Evolutionary conservation across 108 stramenopile species (phyloP), one percentile per base, ranked within the genome.

Genomic region (Mediolabrus comicus): DNA sequence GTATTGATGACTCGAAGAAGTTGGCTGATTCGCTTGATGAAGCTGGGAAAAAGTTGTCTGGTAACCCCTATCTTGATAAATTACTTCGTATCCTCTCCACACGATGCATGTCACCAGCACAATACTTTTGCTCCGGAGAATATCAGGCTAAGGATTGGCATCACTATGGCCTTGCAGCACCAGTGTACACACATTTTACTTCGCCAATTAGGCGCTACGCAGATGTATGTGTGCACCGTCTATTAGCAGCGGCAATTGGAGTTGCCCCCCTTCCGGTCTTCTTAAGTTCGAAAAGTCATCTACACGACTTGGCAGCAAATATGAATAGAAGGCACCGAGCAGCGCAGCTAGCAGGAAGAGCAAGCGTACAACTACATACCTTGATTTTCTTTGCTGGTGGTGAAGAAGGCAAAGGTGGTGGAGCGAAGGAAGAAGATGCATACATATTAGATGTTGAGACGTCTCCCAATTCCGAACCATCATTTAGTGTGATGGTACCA

Each of bases 151-250:
- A 72, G 43, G 92, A 94, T 41, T 94, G 92, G 90, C 88, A 89
- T 62, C 99, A 99, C 83, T 99, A 99, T 67, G 99, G 99, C 53
- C 89, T 99, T 1, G 99, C 98, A 6, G 96, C 97, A n/a, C 96
- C 97, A 3, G 92, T 99, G 10, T 99, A 99, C 78, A 99, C 98
- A 0, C 99, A 99, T 71, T 99, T 99, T 75, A 99, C 99, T 7
- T 95, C 94, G 8, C 99, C 99, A 22, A 99, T 99, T 67, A 97
- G 99, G 26, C 92, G 97, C 28, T 99, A 99, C 78, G 97, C 98
- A 0, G 99, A 99, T 84, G 91, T 99, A 7, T 93, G 98, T 59
- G 98, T 99, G 19, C 99, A 99, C 80, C 92, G 99, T 2, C 79
- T 99, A 8, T 71, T 99, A 7, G 97, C 97, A 4, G 98, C 98